phyloP scores from a whole-genome alignment of 352 stramenopile species.

The Pythium phragmitis region DNA sequence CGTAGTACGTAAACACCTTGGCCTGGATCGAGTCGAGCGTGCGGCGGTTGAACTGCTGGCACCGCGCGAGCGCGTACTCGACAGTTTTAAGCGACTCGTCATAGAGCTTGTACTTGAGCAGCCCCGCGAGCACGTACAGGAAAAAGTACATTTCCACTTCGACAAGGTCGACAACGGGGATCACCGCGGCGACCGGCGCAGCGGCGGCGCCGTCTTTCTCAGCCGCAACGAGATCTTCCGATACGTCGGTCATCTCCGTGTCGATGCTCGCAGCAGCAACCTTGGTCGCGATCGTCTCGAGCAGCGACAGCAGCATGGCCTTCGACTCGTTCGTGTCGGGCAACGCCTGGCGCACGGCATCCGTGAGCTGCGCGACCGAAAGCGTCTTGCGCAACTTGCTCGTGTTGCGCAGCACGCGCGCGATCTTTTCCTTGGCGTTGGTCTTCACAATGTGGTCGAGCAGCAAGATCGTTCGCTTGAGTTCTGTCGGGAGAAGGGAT shows the following conservation, averaged over 20 bases:
- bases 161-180: conserved; percentile 68
- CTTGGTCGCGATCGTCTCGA: conserved; percentile 49
- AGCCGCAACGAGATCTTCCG: conserved; percentile 23
- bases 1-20: conserved; percentile 80
- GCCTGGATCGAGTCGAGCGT: conserved; percentile 79
- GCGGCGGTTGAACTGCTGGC: conserved; percentile 77
- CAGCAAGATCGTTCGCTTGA: conserved; percentile 70
- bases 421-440: conserved; percentile 84
- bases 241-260: conserved; percentile 60
- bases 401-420: conserved; percentile 75
- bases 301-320: conserved; percentile 43
- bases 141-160: conserved; percentile 88
- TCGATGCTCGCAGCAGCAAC: conserved; percentile 37
- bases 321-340: conserved; percentile 67
- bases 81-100: conserved; percentile 55
- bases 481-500: conserved; percentile 37
- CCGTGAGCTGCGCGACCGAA: conserved; percentile 54
- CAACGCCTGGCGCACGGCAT: conserved; percentile 60
- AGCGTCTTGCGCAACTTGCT: conserved; percentile 81
- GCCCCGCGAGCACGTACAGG: conserved; percentile 64
- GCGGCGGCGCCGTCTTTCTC: conserved; percentile 22
- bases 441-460: conserved; percentile 79
- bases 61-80: conserved; percentile 54
- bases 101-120: conserved; percentile 71
- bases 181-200: conserved; percentile 24